Base-by-base conservation (phyloP, 371 early-diverging fungal genomes). In the Mucor racemosus region DNA sequence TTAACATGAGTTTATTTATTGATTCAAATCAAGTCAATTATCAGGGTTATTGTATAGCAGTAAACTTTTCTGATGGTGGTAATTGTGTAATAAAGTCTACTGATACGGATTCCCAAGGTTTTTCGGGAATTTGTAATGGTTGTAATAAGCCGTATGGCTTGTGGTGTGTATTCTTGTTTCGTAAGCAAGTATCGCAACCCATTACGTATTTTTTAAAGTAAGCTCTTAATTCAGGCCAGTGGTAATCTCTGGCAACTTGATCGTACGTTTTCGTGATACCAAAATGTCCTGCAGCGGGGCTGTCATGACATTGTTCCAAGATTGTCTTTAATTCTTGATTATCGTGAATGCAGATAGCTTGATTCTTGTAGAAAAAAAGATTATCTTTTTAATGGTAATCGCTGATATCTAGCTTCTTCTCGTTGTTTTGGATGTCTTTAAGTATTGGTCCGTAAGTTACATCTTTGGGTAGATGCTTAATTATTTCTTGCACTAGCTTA, bases 1-100 rank as follows among this genome's bases (percentile, higher is more conserved):
- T 72, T 0, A 86, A 77, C 1, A 76, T 61, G 53, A 87, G 79
- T 41, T 77, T 77, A 3, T 71, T 74, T 48, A 72, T 74, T 59
- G n/a, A n/a, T 87, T 88, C 5, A 85, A 67, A 0, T 82, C n/a
- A n/a, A n/a, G 62, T 11, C 76, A 58, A 64, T 84, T 77, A 11
- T 84, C 86, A 44, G 84, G 59, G 5, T 84, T 83, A 7, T n/a
- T 76, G 65, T 19, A 86, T 84, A 4, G 17, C 31, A 1, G 42
- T 10, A 31, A 41, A 59, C 0, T 8, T 7, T 0, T 48, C 44
- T 44, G 72, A 21, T 67, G 76, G 62, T 69, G 76, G 59, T 50
- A 75, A 4, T 73, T 77, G 46, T 36, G 63, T 11, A 55, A 58
- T 26, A 73, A 69, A 36, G 9, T 60, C 60, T 1, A 60, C 48